These are phyloP conservation scores for Paraglomus occultum DNA, from an alignment of 192 early-diverging fungal species.

Conservation along the genomic window DNA sequence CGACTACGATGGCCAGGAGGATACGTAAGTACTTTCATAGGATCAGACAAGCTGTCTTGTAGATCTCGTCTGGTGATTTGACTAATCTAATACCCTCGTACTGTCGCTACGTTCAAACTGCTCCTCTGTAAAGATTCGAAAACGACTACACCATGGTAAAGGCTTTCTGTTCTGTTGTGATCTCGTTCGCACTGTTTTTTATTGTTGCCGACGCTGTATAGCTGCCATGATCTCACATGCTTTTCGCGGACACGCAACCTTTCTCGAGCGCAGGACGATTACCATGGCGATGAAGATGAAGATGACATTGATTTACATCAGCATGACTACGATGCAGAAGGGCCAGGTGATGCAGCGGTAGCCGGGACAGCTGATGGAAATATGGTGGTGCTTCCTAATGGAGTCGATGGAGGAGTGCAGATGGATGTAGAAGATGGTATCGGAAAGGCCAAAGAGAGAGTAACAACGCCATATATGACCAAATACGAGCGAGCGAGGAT, in stretches of 20 bases:
- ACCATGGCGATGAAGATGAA: constrained; percentile 20
- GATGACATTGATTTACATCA: constrained; percentile 18
- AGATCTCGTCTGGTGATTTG: too few species aligned
- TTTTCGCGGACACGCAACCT: neutral
- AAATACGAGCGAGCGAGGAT: constrained; percentile 95
- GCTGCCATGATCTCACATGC: too few species aligned
- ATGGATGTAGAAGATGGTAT: constrained; percentile 18
- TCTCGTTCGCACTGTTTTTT: too few species aligned
- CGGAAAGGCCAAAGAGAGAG: constrained; percentile 65
- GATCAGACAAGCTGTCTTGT: too few species aligned
- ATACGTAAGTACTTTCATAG: too few species aligned
- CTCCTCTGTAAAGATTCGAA: too few species aligned
- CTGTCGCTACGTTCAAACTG: too few species aligned
- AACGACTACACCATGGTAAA: too few species aligned
- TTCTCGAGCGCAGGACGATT: constrained; percentile 5
- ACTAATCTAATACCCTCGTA: too few species aligned
- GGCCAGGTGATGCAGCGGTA: neutral
- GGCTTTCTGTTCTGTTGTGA: too few species aligned
- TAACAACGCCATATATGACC: constrained; percentile 98
- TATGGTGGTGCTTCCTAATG: constrained; percentile 17
- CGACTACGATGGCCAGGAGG: too few species aligned
- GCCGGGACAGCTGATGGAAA: neutral
- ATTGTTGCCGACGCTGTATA: too few species aligned
- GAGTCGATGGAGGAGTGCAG: constrained; percentile 2
- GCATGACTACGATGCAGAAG: constrained; percentile 13